phyloP scores from a whole-genome alignment of 2,329 filamentous ascomycete species.

The Tolypocladium pustulatum region DNA sequence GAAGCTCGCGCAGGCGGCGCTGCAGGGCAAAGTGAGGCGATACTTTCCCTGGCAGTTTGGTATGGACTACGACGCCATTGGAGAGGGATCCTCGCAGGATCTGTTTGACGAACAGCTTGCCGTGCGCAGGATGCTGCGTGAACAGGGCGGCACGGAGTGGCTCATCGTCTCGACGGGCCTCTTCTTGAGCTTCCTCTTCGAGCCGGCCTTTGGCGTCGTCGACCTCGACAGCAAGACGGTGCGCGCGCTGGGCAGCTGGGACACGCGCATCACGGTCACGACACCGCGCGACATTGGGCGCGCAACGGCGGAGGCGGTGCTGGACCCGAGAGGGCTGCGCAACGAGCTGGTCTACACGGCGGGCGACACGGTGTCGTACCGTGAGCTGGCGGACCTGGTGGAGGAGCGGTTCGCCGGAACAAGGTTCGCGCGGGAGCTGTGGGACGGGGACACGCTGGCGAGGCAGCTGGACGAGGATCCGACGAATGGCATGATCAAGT shows the following conservation, averaged over 20 bases:
- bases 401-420: conserved; percentile 25
- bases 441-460: conserved; percentile 33
- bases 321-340: conserved; percentile 22
- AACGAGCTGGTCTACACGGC: conserved; percentile 45
- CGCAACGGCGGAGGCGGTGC: conserved; percentile 45
- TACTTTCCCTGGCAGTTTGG: conserved; percentile 69
- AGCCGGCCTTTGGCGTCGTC: conserved; percentile 51
- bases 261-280: conserved; percentile 52
- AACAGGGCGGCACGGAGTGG: conserved; percentile 42
- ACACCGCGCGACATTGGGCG: conserved; percentile 52
- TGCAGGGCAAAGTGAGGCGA: conserved; percentile 35
- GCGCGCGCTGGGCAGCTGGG: conserved; percentile 50
- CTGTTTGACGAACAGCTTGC: conserved; percentile 59
- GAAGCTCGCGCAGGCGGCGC: conserved; percentile 45
- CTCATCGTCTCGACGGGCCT: conserved; percentile 57
- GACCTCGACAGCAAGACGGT: conserved; percentile 31
- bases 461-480: conserved; percentile 35
- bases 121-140: conserved; percentile 41
- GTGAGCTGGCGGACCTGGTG: conserved; percentile 39
- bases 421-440: conserved; percentile 36
- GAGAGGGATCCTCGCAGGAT: conserved; percentile 46
- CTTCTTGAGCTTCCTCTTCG: conserved; percentile 62
- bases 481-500: conserved; percentile 44
- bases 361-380: conserved; percentile 53
- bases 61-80: conserved; percentile 58